These are phyloP conservation scores for Lachnellula willkommii DNA, from an alignment of 2,329 filamentous ascomycete species.

Conservation along the genomic window DNA sequence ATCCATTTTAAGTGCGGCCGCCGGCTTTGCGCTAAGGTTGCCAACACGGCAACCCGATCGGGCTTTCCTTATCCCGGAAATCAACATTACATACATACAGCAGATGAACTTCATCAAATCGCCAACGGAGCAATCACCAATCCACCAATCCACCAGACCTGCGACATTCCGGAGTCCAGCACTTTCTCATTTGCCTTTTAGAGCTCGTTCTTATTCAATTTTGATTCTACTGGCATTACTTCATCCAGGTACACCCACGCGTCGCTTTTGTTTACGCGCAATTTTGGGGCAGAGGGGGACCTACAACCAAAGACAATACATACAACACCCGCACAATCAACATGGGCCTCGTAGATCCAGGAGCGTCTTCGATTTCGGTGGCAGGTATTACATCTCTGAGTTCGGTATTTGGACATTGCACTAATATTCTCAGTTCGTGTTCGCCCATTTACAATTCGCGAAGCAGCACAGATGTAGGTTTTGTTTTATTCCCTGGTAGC, in stretches of 20 bases:
- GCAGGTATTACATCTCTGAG: constrained; percentile 23
- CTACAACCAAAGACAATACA: background rate
- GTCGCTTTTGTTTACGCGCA: constrained; percentile 7
- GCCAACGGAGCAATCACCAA: too few relatives aligned
- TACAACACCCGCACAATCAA: constrained; percentile 2
- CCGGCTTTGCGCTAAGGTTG: too few relatives aligned
- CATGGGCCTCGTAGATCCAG: constrained; percentile 24
- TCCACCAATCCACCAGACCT: background rate
- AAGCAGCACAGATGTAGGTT: constrained; percentile 79
- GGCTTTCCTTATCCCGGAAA: too few relatives aligned
- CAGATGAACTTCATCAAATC: too few relatives aligned
- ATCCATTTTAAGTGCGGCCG: too few relatives aligned
- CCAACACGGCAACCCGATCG: too few relatives aligned
- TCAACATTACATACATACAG: too few relatives aligned
- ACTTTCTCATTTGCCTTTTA: background rate
- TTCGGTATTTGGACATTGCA: background rate
- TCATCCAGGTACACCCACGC: background rate
- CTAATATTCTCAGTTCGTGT: constrained; percentile 52
- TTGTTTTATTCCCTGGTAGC: constrained; percentile 19
- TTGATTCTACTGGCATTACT: background rate
- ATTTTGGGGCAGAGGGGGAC: constrained; percentile 1
- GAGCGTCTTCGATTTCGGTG: constrained; percentile 34
- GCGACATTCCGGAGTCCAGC: constrained; percentile 6
- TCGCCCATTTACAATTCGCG: constrained; percentile 74
- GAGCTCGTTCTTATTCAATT: background rate